Conservation (phyloP, 768 basidiomycete species). For the Lactifluus echinatus region DNA sequence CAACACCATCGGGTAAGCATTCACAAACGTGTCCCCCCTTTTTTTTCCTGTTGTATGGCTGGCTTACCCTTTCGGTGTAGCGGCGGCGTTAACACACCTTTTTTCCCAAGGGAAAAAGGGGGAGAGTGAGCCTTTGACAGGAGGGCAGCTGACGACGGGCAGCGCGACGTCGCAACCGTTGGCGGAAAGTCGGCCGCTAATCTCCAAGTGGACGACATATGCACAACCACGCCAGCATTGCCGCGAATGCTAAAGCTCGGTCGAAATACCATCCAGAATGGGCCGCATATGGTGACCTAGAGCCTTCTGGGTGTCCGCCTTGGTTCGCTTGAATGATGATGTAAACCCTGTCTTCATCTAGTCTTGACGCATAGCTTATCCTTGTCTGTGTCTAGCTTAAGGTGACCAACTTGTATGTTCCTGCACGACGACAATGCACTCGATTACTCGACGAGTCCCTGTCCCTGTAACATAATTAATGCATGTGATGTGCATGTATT, state of each 20-base stretch:
- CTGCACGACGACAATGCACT: too few relatives aligned
- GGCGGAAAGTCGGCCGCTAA: background rate
- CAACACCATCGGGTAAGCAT: constrained; percentile 7
- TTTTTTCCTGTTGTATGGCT: background rate
- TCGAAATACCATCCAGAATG: background rate
- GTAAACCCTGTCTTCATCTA: background rate
- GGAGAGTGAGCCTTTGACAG: background rate
- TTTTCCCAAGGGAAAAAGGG: background rate
- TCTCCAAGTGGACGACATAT: background rate
- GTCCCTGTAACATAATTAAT: too few relatives aligned
- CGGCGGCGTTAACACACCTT: background rate
- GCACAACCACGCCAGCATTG: background rate
- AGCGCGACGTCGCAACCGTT: background rate
- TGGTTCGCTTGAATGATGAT: background rate
- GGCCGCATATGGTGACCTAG: constrained; percentile 4
- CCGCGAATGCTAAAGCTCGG: background rate
- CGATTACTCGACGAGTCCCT: too few relatives aligned
- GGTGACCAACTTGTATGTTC: background rate
- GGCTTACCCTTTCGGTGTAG: background rate
- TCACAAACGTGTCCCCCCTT: too few relatives aligned
- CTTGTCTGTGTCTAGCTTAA: background rate
- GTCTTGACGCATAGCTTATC: background rate
- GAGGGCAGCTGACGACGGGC: background rate
- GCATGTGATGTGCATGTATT: too few relatives aligned
- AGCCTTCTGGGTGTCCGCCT: constrained; percentile 9